phyloP scores from a whole-genome alignment of 2,329 filamentous ascomycete species.

The Lachnellula willkommii region DNA sequence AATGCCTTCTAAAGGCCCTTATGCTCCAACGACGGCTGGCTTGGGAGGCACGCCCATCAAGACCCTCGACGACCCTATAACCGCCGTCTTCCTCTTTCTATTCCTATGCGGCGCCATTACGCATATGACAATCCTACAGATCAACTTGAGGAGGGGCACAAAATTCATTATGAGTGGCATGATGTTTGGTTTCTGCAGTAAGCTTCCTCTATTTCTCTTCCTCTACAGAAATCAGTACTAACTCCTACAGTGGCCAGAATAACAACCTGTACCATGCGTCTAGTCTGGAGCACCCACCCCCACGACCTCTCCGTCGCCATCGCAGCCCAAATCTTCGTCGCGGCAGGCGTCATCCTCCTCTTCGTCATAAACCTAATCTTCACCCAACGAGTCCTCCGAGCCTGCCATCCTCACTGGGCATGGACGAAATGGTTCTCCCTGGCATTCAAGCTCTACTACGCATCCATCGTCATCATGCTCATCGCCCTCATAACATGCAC shows the following conservation, averaged over 20 bases:
- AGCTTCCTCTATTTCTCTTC: too few species aligned
- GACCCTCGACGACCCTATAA: constrained; percentile 59
- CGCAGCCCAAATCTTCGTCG: constrained; percentile 23
- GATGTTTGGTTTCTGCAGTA: constrained; percentile 47
- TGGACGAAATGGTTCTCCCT: constrained; percentile 54
- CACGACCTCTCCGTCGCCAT: constrained; percentile 20
- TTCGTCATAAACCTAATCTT: constrained; percentile 77
- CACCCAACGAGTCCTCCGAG: constrained; percentile 67
- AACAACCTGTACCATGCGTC: constrained; percentile 38
- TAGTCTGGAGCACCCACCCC: constrained; percentile 54
- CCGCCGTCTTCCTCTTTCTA: constrained; percentile 54
- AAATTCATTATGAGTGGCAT: constrained; percentile 57
- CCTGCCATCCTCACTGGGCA: constrained; percentile 64
- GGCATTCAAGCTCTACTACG: constrained; percentile 54
- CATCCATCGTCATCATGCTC: constrained; percentile 53
- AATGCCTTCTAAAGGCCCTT: constrained; percentile 12
- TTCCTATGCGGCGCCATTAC: constrained; percentile 48
- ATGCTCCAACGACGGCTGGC: constrained; percentile 37
- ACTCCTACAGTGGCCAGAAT: constrained; percentile 33
- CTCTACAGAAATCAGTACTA: too few species aligned
- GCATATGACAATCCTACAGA: constrained; percentile 55
- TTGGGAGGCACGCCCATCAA: constrained; percentile 55
- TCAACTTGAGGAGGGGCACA: constrained; percentile 46
- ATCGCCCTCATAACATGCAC: constrained; percentile 61
- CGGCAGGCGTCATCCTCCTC: constrained; percentile 55